Conservation (phyloP, 768 basidiomycete species). For the Guyanaporus albipodus region DNA sequence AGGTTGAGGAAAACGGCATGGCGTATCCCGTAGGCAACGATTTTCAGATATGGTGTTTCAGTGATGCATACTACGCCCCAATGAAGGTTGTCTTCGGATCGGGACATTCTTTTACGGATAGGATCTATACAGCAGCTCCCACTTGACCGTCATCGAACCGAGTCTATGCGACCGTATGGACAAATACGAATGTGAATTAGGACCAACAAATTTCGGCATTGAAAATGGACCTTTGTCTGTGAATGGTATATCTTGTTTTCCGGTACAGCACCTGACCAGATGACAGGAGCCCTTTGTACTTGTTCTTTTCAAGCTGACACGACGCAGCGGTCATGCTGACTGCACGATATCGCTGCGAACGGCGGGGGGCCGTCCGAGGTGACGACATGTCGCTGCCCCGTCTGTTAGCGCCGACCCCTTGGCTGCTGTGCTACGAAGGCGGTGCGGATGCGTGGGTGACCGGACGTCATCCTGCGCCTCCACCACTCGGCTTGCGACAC, state of each 20-base stretch:
- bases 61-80: neutral
- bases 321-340: too few relatives aligned
- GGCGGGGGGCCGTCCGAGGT: neutral
- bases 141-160: neutral
- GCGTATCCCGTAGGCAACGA: neutral
- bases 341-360: constrained; percentile 2
- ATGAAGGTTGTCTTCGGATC: neutral
- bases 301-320: too few relatives aligned
- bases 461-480: constrained; percentile 19
- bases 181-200: constrained; percentile 4
- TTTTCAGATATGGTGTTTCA: neutral
- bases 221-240: constrained; percentile 9
- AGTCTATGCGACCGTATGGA: constrained; percentile 6
- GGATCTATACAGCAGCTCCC: neutral
- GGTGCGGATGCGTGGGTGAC: constrained; percentile 16
- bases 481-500: neutral
- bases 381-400: neutral
- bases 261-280: constrained; percentile 8
- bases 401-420: neutral
- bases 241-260: constrained; percentile 24
- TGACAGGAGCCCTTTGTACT: neutral
- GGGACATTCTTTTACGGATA: neutral
- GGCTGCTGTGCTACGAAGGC: constrained; percentile 24
- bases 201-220: neutral
- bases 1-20: neutral